Conservation (phyloP, 306 rosid genomes). For the Cucurbita maxima region DNA sequence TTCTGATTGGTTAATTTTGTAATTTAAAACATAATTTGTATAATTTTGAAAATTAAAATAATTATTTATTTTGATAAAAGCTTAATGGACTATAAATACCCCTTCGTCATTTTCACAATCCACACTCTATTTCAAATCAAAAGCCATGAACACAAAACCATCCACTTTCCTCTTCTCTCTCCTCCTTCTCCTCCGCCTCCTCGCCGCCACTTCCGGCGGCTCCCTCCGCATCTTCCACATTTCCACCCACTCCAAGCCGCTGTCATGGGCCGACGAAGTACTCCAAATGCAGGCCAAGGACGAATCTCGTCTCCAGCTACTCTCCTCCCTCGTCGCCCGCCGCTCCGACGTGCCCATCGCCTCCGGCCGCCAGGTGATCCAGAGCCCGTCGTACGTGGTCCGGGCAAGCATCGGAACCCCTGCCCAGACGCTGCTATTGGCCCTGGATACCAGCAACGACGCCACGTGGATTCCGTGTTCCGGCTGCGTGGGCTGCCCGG, state of each 20-base stretch:
- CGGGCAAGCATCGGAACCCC: conserved; percentile 66
- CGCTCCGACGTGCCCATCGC: conserved; percentile 66
- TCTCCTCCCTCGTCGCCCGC: conserved; percentile 32
- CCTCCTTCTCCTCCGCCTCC: background rate
- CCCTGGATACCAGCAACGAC: conserved; percentile 78
- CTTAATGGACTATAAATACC: background rate
- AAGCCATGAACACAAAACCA: background rate
- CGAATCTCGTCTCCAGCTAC: conserved; percentile 40
- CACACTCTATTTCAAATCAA: background rate
- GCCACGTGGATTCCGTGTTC: conserved; percentile 81
- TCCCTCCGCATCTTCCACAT: conserved; percentile 36
- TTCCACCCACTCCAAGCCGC: conserved; percentile 33
- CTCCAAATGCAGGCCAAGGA: conserved; percentile 42
- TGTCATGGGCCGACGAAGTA: conserved; percentile 71
- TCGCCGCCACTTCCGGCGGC: background rate
- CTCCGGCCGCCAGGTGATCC: conserved; percentile 63
- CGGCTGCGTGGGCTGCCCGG: conserved; percentile 64
- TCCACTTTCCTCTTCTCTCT: no score
- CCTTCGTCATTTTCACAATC: background rate
- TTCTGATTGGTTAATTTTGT: no score
- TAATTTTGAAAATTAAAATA: no score
- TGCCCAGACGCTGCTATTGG: conserved; percentile 58
- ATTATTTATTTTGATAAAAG: no score
- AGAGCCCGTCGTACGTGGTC: conserved; percentile 71
- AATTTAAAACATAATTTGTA: no score